These are phyloP conservation scores for Friedmanniomyces simplex DNA, from an alignment of 495 filamentous ascomycete species.

Conservation along the genomic window DNA sequence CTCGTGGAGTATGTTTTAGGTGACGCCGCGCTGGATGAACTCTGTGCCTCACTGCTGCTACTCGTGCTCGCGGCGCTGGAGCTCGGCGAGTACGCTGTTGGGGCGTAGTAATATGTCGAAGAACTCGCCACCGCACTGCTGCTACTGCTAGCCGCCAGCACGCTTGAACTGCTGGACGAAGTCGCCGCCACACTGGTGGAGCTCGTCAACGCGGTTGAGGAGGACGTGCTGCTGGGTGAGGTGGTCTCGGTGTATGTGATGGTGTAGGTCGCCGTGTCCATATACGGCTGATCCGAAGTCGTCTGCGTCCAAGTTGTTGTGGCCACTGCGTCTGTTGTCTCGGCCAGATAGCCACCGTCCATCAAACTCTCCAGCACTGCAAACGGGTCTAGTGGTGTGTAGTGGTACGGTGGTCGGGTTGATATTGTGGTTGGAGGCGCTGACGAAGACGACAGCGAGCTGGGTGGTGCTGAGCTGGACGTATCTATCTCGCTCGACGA, in stretches of 20 bases:
- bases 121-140: not conserved
- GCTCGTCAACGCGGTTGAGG: not conserved
- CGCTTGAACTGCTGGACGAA: not conserved
- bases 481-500: not conserved
- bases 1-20: not conserved
- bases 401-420: not conserved
- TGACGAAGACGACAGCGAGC: not conserved
- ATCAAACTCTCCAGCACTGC: slow-evolving; percentile 1
- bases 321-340: slow-evolving; percentile 4
- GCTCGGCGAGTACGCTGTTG: not conserved
- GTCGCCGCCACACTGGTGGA: slow-evolving; percentile 4
- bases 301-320: slow-evolving; percentile 9
- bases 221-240: not conserved
- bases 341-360: slow-evolving; percentile 1
- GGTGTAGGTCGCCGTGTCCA: slow-evolving; percentile 8
- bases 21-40: not conserved
- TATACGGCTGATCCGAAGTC: not conserved
- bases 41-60: not conserved
- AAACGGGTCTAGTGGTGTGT: not conserved
- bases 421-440: not conserved
- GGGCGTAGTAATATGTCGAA: not conserved
- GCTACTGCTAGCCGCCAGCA: not conserved
- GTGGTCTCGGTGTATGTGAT: slow-evolving; percentile 13
- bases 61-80: not conserved
- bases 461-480: not conserved